phyloP scores from a whole-genome alignment of 2,329 filamentous ascomycete species.

The Aspergillus pseudoglaucus region DNA sequence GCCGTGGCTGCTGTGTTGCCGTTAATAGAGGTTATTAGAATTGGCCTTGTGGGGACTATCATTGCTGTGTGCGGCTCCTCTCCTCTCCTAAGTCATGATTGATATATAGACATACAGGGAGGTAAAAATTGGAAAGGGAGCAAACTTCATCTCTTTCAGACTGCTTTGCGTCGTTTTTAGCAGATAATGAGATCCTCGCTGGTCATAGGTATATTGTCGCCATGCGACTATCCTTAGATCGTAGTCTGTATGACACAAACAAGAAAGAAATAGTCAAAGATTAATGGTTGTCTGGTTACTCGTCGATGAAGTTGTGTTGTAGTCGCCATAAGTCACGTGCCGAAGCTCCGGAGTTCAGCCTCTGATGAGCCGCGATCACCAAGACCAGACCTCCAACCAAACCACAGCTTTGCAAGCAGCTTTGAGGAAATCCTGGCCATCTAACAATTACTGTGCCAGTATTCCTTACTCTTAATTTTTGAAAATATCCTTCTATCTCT shows the following conservation, averaged over 20 bases:
- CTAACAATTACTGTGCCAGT: background rate
- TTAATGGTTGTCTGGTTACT: background rate
- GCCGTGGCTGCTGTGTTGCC: background rate
- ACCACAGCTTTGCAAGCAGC: background rate
- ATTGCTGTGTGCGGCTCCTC: background rate
- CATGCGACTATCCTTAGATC: too few species aligned
- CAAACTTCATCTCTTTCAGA: too few species aligned
- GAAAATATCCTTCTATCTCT: background rate
- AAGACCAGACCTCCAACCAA: background rate
- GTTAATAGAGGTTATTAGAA: background rate
- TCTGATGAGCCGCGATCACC: conserved; percentile 7
- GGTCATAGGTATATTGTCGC: too few species aligned
- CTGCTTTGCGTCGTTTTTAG: too few species aligned
- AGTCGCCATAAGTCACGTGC: conserved; percentile 6
- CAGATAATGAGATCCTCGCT: too few species aligned
- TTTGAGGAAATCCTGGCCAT: background rate
- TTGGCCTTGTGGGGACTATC: background rate
- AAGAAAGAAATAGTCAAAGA: too few species aligned
- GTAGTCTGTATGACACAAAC: too few species aligned
- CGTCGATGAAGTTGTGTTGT: too few species aligned
- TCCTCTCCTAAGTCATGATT: background rate
- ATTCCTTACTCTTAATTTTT: background rate
- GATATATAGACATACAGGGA: background rate
- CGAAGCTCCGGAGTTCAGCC: conserved; percentile 8
- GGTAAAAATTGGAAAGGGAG: background rate